Evolutionary conservation across 2,329 filamentous ascomycete genomes (phyloP).

Genomic region (Scorias spongiosa): DNA sequence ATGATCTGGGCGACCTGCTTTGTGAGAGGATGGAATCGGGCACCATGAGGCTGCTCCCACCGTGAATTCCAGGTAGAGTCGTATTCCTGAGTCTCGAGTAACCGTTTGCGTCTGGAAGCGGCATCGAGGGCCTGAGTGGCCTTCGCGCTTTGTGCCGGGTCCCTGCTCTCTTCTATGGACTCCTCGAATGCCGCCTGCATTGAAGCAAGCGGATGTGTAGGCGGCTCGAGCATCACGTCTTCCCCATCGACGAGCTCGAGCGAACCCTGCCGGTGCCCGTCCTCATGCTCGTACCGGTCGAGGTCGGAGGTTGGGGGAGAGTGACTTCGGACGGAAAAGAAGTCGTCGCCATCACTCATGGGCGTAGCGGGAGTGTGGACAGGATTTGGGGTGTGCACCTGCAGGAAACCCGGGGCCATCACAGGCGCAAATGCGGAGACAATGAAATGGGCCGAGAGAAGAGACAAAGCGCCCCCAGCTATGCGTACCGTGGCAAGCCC

Average conservation of each 20-base stretch:
- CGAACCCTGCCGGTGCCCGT: not conserved
- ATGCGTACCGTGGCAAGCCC: no score
- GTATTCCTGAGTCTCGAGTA: conserved; percentile 53
- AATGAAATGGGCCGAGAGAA: no score
- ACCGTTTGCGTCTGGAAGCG: conserved; percentile 45
- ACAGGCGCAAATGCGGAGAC: not conserved
- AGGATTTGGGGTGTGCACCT: not conserved
- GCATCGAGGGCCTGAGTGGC: conserved; percentile 30
- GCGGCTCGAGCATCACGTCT: conserved; percentile 18
- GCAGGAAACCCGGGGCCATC: not conserved
- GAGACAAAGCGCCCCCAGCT: no score
- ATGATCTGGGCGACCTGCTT: conserved; percentile 87
- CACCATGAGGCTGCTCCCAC: conserved; percentile 63
- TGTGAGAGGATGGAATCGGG: conserved; percentile 72
- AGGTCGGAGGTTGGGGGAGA: not conserved
- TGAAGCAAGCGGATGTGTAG: conserved; percentile 55
- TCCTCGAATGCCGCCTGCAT: conserved; percentile 77
- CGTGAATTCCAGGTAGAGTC: conserved; percentile 56
- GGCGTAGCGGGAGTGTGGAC: not conserved
- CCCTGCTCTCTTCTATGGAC: conserved; percentile 53
- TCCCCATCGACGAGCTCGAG: not conserved
- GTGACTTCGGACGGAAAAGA: not conserved
- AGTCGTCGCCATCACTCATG: not conserved
- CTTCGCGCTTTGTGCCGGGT: conserved; percentile 23
- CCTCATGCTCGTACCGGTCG: conserved; percentile 3